Evolutionary conservation across 2,329 filamentous ascomycete species (phyloP).

Genomic region (Bipolaris victoriae): DNA sequence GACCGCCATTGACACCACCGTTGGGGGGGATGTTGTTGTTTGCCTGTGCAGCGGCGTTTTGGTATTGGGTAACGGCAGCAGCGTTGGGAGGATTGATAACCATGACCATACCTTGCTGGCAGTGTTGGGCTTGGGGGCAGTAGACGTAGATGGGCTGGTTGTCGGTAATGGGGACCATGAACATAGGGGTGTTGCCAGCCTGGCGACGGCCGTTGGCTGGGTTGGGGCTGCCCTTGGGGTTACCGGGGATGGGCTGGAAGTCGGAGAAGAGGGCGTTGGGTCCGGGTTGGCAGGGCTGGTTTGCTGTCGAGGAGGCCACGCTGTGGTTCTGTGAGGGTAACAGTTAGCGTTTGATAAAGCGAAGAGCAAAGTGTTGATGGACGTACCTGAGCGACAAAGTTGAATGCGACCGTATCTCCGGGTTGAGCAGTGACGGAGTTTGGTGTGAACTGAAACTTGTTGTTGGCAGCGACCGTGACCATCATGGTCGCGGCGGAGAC

Average conservation of each 20-base stretch:
- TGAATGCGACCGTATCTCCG: conserved; percentile 39
- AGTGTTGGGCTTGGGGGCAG: conserved; percentile 72
- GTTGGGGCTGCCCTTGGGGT: conserved; percentile 23
- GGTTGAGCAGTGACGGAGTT: conserved; percentile 35
- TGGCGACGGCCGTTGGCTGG: conserved; percentile 25
- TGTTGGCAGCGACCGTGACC: conserved; percentile 41
- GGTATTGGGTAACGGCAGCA: conserved; percentile 34
- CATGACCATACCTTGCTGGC: conserved; percentile 74
- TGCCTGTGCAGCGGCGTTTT: conserved; percentile 31
- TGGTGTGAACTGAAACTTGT: conserved; percentile 39
- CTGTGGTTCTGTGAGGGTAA: conserved; percentile 33
- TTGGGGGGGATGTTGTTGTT: conserved; percentile 34
- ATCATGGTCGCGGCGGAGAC: conserved; percentile 38
- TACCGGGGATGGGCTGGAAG: conserved; percentile 33
- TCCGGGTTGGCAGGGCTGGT: conserved; percentile 34
- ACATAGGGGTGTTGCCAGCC: conserved; percentile 31
- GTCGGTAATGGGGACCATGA: conserved; percentile 37
- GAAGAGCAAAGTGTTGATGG: background rate
- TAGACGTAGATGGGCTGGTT: conserved; percentile 77
- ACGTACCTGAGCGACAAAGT: conserved; percentile 31
- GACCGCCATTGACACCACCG: conserved; percentile 30
- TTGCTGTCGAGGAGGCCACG: conserved; percentile 34
- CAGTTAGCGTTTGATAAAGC: background rate
- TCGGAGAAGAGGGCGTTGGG: conserved; percentile 37
- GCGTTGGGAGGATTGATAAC: conserved; percentile 65